Base-by-base conservation (phyloP, 768 basidiomycete species). In the Auricularia auricula-judae region DNA sequence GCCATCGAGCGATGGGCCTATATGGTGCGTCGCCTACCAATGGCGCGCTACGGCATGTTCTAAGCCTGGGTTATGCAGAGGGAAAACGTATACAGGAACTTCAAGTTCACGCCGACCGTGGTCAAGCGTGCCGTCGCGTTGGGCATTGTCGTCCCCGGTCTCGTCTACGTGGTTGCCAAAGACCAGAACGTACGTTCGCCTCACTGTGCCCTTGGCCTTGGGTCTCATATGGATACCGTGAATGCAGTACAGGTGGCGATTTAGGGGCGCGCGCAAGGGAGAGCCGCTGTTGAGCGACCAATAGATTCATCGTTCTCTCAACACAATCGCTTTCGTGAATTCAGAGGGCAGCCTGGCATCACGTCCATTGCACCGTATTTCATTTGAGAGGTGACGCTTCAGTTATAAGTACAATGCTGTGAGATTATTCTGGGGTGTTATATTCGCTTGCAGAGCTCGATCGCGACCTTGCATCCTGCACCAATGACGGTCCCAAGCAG, bases 401-500 rank as follows among this genome's bases (percentile, higher is more conserved):
- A 29, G 29, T 29, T 29, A 29, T 29, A 29, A 29, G 29, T 29
- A 29, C 29, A 29, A 29, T 2, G 29, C 29, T 29, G 29, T 29
- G 0, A 29, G 29, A 29, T 29, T 29, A 29, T 29, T 29, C 29
- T 29, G 29, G 29, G 29, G 29, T 29, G 7, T 18, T 51, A 97
- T 63, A 96, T 72, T 70, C 86, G 80, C 77, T 90, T 94, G 78
- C 91, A 94, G 62, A 95, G 73, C 73, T 89, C 87, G 76, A 98
- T 96, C 12, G 95, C 95, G 29, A 86, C 78, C 75, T 88, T 91
- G 75, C 95, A 98, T 2, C 93, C 93, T 3, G 78, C 81, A 2
- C 89, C 93, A 11, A 98, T 81, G 33, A 93, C 76, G 7, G 91
- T 88, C 69, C 91, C 94, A 64, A 98, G 76, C 53, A 98, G 76